Base-by-base conservation (phyloP, 2,329 filamentous ascomycete genomes). In the Talaromyces funiculosus region DNA sequence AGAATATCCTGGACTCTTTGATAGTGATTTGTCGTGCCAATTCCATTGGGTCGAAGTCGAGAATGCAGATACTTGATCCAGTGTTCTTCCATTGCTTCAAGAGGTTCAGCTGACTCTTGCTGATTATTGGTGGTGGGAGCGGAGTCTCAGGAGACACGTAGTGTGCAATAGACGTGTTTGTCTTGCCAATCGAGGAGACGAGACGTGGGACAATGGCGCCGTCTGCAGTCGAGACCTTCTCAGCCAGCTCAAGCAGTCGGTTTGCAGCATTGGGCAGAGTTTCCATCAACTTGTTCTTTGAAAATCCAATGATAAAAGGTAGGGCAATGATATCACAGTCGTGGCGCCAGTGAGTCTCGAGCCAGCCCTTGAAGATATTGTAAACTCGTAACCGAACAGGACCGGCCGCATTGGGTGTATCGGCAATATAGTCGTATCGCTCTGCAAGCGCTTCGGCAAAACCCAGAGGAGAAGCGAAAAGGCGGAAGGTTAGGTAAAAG, bases 321-420 rank as follows among this genome's bases (percentile, higher is more conserved):
- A 99, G 80, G 1, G 92, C 91, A 12, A 85, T 82, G 57, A 85
- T 84, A 71, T 99, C 94, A 10, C 87, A 86, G 62, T 91, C 86
- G 64, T 90, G 86, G 53, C 89, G 86, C 93, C 94, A 99, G 75
- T 99, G 92, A 6, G 90, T 94, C 77, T 97, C 94, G 20, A 99
- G 80, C 94, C 94, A 99, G 43, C 90, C 90, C 75, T 99, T 99
- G 81, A 99, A 91, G 60, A 92, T 88, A 72, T 99, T 97, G 79
- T 95, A 97, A 1, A 97, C 91, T 56, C 94, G 86, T 53, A 99
- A 80, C 55, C 92, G 87, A 22, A 97, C 93, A 0, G 93, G 90
- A 2, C 82, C 84, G 22, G 92, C 87, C 64, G 92, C 84, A 61
- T 86, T 83, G 22, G 86, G 84, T 53, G 87, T 89, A 62, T 94